These are phyloP conservation scores for Allantophomopsis cytisporea DNA, from an alignment of 2,329 filamentous ascomycete genomes.

Conservation along the genomic window DNA sequence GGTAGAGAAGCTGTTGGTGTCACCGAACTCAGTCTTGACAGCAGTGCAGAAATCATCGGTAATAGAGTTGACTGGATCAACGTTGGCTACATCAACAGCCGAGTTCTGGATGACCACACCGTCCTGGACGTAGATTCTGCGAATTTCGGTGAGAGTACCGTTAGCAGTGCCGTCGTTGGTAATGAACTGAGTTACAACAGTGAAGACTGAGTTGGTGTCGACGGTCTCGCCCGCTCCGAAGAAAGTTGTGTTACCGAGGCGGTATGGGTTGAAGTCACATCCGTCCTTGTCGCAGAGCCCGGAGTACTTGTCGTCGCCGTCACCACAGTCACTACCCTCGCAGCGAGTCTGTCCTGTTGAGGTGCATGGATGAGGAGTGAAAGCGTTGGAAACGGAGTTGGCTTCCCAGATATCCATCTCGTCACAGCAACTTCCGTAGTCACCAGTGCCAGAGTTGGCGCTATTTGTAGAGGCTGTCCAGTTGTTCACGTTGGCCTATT, in stretches of 20 bases:
- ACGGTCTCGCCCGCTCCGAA: slow-evolving; percentile 40
- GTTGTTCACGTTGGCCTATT: slow-evolving; percentile 37
- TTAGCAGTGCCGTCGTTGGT: slow-evolving; percentile 31
- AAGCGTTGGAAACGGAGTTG: slow-evolving; percentile 41
- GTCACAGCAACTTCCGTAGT: slow-evolving; percentile 47
- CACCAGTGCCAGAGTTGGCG: slow-evolving; percentile 35
- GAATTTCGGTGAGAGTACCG: slow-evolving; percentile 37
- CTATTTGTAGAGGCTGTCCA: slow-evolving; percentile 34
- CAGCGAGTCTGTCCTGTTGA: slow-evolving; percentile 28
- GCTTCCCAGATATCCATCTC: slow-evolving; percentile 60
- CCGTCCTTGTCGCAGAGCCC: slow-evolving; percentile 46
- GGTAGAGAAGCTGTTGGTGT: slow-evolving; percentile 34
- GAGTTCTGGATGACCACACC: slow-evolving; percentile 38
- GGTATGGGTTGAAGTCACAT: slow-evolving; percentile 49
- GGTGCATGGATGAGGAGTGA: slow-evolving; percentile 43
- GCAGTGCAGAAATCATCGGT: slow-evolving; percentile 41
- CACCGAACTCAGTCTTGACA: slow-evolving; percentile 40
- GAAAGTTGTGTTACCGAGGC: slow-evolving; percentile 40
- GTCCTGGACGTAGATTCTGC: slow-evolving; percentile 42
- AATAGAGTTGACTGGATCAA: slow-evolving; percentile 35
- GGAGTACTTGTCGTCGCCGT: slow-evolving; percentile 30
- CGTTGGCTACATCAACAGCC: slow-evolving; percentile 26
- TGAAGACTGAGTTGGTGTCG: slow-evolving; percentile 36
- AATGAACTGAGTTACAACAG: slow-evolving; percentile 46
- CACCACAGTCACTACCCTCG: slow-evolving; percentile 24